Percentiles rank a stretch among this genome's conserved stretches.
Conservation (phyloP, 73 alveolate species). For the Stentor coeruleus region DNA sequence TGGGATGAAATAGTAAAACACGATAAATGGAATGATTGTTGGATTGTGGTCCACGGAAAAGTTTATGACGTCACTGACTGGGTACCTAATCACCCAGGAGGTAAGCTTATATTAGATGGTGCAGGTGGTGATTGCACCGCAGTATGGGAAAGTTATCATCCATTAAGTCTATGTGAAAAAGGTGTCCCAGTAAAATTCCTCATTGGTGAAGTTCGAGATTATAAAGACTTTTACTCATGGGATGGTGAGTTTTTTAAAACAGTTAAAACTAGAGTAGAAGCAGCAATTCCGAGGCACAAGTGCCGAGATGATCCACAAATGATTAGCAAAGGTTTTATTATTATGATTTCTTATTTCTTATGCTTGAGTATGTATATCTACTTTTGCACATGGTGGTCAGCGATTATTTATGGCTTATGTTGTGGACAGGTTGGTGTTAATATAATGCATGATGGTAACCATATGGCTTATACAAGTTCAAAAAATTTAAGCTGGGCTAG, state of each 20-base stretch:
- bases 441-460: constrained; percentile 80
- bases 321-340: constrained; percentile 40
- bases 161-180: constrained; percentile 34
- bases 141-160: constrained; percentile 75
- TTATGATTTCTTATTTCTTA: constrained; percentile 32
- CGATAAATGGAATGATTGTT: constrained; percentile 63
- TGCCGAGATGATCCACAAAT: constrained; percentile 49
- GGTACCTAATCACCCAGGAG: constrained; percentile 71
- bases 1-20: constrained; percentile 71
- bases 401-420: constrained; percentile 50
- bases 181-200: constrained; percentile 44
- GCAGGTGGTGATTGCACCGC: constrained; percentile 86
- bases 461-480: constrained; percentile 58
- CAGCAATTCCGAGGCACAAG: constrained; percentile 46
- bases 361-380: constrained; percentile 39
- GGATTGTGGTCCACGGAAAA: constrained; percentile 70
- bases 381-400: constrained; percentile 43
- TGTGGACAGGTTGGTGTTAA: constrained; percentile 67
- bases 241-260: constrained; percentile 55
- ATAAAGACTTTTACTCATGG: constrained; percentile 60
- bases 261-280: constrained; percentile 58
- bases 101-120: constrained; percentile 67
- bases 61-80: constrained; percentile 69
- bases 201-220: constrained; percentile 71
- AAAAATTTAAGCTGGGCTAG: constrained; percentile 51